Conservation (phyloP, 1,284 basidiomycete genomes). For the Leccinum cinnamomeum region DNA sequence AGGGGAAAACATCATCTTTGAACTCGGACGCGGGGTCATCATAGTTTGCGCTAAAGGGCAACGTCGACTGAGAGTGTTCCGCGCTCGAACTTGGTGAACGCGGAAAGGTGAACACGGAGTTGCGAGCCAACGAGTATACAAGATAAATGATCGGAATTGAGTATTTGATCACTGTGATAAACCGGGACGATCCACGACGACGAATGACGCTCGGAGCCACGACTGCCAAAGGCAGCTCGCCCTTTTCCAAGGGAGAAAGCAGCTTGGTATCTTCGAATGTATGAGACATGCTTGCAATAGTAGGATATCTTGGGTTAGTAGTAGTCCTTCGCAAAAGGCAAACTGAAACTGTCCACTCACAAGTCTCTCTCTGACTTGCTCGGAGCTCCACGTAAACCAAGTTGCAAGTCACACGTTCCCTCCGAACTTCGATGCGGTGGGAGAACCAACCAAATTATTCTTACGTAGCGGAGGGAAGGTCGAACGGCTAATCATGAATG, state of each 20-base stretch:
- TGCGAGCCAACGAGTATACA: conserved; percentile 20
- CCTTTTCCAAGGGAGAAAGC: conserved; percentile 20
- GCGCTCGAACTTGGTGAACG: neutral
- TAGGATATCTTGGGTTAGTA: neutral
- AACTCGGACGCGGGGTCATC: conserved; percentile 44
- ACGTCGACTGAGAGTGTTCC: conserved; percentile 4
- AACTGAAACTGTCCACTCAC: neutral
- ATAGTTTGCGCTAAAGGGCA: conserved; percentile 7
- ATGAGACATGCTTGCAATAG: conserved; percentile 10
- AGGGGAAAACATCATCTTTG: conserved; percentile 64
- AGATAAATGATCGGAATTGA: conserved; percentile 24
- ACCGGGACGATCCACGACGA: conserved; percentile 3
- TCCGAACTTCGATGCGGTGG: too few species aligned
- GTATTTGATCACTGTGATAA: conserved; percentile 21
- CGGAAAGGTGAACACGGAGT: conserved; percentile 2
- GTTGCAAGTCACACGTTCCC: neutral
- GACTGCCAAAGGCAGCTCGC: conserved; percentile 20
- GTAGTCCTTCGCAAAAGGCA: neutral
- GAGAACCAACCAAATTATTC: too few species aligned
- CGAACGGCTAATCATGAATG: conserved; percentile 45
- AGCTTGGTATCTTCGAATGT: conserved; percentile 7
- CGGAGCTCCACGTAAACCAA: neutral
- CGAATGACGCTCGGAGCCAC: neutral
- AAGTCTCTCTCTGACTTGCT: neutral
- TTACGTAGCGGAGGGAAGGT: conserved; percentile 51